Conservation (phyloP, 148 eudicot species). For the Agrostemma githago region DNA sequence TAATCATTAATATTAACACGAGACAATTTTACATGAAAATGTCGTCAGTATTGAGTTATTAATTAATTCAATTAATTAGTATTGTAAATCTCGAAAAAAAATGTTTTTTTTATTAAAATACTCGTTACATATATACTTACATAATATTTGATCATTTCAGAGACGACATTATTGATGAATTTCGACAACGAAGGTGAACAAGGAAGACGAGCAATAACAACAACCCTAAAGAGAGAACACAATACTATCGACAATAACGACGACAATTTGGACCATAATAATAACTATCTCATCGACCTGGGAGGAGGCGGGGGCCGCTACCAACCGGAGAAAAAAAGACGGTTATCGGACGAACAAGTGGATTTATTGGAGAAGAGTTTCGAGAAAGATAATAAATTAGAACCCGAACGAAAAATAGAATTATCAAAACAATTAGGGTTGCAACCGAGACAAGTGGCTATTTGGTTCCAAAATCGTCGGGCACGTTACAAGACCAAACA, state of each 20-base stretch:
- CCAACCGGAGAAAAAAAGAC: constrained; percentile 48
- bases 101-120: too few relatives aligned
- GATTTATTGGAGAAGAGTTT: constrained; percentile 55
- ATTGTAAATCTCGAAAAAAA: too few relatives aligned
- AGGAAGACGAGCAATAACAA: background rate
- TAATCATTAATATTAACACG: too few relatives aligned
- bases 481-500: constrained; percentile 69
- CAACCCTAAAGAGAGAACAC: background rate
- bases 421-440: constrained; percentile 53
- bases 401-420: constrained; percentile 60
- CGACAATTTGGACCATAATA: background rate
- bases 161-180: constrained; percentile 18
- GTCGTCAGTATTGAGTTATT: too few relatives aligned
- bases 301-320: background rate
- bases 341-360: constrained; percentile 47
- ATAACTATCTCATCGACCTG: too few relatives aligned
- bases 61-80: too few relatives aligned
- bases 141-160: background rate
- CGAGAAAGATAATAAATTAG: constrained; percentile 64
- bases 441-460: constrained; percentile 69
- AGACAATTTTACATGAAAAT: too few relatives aligned
- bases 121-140: too few relatives aligned
- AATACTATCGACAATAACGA: background rate
- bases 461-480: constrained; percentile 78
- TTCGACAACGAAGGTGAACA: constrained; percentile 21